phyloP scores from a whole-genome alignment of 805 yeast genomes.

The Geotrichum ghanense region DNA sequence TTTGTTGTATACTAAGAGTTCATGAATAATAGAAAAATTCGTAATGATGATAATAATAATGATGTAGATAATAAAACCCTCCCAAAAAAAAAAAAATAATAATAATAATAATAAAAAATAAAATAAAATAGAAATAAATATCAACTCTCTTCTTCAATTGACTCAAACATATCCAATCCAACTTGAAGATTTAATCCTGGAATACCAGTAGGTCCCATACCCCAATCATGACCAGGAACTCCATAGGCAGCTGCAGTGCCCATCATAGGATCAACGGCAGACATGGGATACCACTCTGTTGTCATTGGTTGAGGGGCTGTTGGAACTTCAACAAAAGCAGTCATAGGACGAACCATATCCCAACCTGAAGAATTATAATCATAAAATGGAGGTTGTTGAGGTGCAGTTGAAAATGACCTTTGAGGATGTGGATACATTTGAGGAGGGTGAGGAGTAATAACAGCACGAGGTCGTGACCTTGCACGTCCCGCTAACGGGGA shows the following conservation, averaged over 20 bases:
- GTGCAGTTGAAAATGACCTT: constrained; percentile 1
- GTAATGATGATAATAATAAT: too few relatives aligned
- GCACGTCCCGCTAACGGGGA: constrained; percentile 1
- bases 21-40: too few relatives aligned
- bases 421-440: background rate
- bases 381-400: background rate
- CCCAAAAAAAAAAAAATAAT: background rate
- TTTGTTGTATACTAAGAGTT: too few relatives aligned
- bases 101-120: background rate
- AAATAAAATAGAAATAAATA: background rate
- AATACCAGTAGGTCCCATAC: background rate
- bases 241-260: constrained; percentile 1
- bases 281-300: background rate
- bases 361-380: background rate
- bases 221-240: too few relatives aligned
- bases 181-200: background rate
- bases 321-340: background rate
- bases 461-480: background rate
- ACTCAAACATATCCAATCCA: background rate
- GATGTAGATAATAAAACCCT: too few relatives aligned
- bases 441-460: background rate
- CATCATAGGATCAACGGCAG: background rate
- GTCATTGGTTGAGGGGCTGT: too few relatives aligned
- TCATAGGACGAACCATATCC: background rate
- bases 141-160: background rate